Percentiles rank a stretch among this genome's conserved stretches.
These are phyloP conservation scores for Cutaneotrichosporon cavernicola DNA, from an alignment of 1,284 basidiomycete genomes.

Conservation along the genomic window DNA sequence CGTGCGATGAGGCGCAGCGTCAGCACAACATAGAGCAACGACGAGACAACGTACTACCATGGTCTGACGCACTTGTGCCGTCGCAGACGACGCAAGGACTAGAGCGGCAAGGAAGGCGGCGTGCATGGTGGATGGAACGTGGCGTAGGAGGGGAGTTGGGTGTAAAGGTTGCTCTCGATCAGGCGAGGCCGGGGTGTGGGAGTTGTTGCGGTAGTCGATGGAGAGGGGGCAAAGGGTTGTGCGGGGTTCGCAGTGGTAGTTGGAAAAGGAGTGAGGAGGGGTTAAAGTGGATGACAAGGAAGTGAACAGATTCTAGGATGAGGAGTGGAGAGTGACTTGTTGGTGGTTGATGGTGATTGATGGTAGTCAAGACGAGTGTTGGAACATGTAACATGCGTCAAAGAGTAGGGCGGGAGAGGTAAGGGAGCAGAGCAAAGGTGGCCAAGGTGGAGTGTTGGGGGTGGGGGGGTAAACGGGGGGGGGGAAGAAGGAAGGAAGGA, in stretches of 20 bases:
- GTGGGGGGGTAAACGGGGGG: no score
- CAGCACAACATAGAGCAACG: background rate
- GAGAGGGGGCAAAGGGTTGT: background rate
- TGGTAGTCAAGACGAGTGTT: background rate
- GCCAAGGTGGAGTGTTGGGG: background rate
- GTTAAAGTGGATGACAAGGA: background rate
- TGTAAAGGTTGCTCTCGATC: background rate
- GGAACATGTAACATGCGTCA: no score
- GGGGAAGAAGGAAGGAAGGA: no score
- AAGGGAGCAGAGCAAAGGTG: background rate
- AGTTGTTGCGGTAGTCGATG: background rate
- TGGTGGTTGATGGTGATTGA: background rate
- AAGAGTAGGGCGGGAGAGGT: background rate
- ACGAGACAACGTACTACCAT: background rate
- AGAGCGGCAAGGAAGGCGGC: slow-evolving; percentile 10
- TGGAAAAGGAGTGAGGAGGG: background rate
- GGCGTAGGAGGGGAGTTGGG: background rate
- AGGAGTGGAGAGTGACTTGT: background rate
- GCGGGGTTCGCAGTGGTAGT: background rate
- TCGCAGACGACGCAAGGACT: slow-evolving; percentile 13
- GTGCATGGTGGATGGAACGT: slow-evolving; percentile 12
- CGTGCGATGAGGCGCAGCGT: background rate
- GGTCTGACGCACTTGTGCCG: slow-evolving; percentile 12
- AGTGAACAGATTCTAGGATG: background rate
- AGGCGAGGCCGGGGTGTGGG: background rate